Percentiles rank a stretch among this genome's conserved stretches.
Evolutionary conservation across 208 protist species (phyloP).

Genomic region (Naegleria fowleri): DNA sequence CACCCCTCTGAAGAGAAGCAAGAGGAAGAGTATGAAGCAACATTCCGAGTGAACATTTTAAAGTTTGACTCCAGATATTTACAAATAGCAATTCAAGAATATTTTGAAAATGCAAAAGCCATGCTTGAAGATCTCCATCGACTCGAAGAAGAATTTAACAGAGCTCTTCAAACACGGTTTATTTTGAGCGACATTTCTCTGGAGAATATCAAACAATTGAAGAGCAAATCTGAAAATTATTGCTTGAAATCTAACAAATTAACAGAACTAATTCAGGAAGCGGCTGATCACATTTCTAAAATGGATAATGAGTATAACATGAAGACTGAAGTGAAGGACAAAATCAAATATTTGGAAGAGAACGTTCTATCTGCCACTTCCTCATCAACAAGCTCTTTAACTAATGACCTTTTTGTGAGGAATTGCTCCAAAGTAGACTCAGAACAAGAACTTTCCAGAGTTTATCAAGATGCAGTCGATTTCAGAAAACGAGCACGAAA

Average conservation of each 20-base stretch:
- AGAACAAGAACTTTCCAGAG: neutral
- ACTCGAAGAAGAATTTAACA: neutral
- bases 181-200: neutral
- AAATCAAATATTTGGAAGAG: neutral
- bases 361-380: neutral
- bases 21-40: neutral
- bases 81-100: neutral
- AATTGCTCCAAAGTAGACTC: neutral
- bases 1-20: neutral
- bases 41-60: neutral
- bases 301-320: neutral
- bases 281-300: neutral
- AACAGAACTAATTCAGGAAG: neutral
- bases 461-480: neutral
- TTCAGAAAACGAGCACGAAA: neutral
- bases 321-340: neutral
- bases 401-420: neutral
- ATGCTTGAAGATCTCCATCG: neutral
- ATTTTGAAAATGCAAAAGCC: neutral
- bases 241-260: neutral
- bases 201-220: neutral
- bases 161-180: neutral
- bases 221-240: neutral
- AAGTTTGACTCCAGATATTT: neutral
- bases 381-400: neutral